Percentiles rank a stretch among this genome's conserved stretches.
Evolutionary conservation across 371 early-diverging fungal genomes (phyloP).

Genomic region (Mortierella sp.): DNA sequence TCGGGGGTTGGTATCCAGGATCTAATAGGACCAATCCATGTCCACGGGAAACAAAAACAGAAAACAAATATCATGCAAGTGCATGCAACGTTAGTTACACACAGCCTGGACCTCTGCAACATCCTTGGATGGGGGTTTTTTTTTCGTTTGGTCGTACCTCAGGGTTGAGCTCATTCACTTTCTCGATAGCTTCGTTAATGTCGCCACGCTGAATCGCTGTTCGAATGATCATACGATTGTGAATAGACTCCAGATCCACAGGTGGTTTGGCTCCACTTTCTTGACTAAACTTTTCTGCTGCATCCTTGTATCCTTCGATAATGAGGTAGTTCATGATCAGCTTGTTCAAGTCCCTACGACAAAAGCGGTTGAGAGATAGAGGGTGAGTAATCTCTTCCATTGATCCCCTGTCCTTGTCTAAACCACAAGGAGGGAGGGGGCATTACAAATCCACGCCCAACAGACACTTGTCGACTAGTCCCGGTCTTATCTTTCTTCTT

Average conservation of each 20-base stretch:
- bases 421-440: too few relatives aligned
- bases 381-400: too few relatives aligned
- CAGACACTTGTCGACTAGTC: too few relatives aligned
- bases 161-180: conserved; percentile 96
- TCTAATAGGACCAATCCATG: conserved; percentile 58
- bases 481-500: too few relatives aligned
- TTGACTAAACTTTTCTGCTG: conserved; percentile 92
- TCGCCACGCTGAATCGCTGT: conserved; percentile 91
- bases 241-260: conserved; percentile 88
- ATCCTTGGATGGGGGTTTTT: too few relatives aligned
- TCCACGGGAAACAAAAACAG: conserved; percentile 17
- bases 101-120: background rate
- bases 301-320: conserved; percentile 98
- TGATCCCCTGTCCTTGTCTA: too few relatives aligned
- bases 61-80: conserved; percentile 1
- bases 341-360: conserved; percentile 85
- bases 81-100: conserved; percentile 22
- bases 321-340: conserved; percentile 98
- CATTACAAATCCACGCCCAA: too few relatives aligned
- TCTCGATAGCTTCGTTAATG: conserved; percentile 92
- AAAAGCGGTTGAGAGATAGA: background rate
- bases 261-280: conserved; percentile 84
- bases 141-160: too few relatives aligned
- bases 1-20: conserved; percentile 94
- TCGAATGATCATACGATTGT: conserved; percentile 94